Evolutionary conservation across 352 stramenopile genomes (phyloP), one percentile per base, ranked within the genome.

Genomic region (Thalassiosira livingstoniorum): DNA sequence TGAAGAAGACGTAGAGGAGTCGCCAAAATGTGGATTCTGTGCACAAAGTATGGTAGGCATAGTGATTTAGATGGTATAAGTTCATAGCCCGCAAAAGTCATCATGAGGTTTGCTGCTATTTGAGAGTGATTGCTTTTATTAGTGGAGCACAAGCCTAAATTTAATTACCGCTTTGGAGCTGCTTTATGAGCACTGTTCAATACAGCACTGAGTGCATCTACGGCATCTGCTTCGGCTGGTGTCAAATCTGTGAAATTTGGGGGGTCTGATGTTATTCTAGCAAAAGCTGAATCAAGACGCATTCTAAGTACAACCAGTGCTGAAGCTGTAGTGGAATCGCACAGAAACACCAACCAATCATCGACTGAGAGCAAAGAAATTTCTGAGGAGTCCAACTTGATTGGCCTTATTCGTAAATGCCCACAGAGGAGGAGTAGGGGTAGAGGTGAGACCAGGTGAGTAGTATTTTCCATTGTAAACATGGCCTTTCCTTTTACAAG

Each of bases 381-480:
- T 82, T 34, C 70, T 58, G 68, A 45, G 29, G 74, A 53, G n/a
- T 55, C 65, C 66, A 76, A 74, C 18, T 54, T 34, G 21, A 80
- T 73, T 66, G 75, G 87, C 57, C 78, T 74, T 4, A 91, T 75
- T 31, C 63, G 73, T 11, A 87, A 79, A n/a, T 83, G 75, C 15
- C 89, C 89, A 62, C 89, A 94, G 4, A 94, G 68, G 0, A 94
- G 75, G 25, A 94, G 61, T 34, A 94, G 27, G 43, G 89, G 89
- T 31, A 94, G 42, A 31, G 79, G 71, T 18, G 77, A 89, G 5
- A 72, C 72, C 42, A 94, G 53, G 74, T 90, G 82, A 2, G 79
- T 92, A n/a, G 86, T 93, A 68, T 91, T 81, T 53, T 86, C 79
- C 51, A 92, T 81, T 34, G 87, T 91, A 63, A 92, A 94, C 63